These are phyloP conservation scores for Hura crepitans DNA, from an alignment of 441 rosid genomes.

Conservation along the genomic window DNA sequence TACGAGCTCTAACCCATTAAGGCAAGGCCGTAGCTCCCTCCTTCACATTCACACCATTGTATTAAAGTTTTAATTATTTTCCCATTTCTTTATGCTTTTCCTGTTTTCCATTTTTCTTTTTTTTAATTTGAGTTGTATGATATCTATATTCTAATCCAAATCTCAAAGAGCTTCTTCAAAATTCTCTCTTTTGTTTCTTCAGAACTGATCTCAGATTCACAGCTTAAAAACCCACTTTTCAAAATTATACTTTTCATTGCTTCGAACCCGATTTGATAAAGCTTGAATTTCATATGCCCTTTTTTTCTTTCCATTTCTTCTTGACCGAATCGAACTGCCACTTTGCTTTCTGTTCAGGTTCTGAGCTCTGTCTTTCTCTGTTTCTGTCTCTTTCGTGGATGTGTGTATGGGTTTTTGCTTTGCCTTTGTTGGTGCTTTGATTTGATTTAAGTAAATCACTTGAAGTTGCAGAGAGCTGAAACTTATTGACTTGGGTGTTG, in stretches of 20 bases:
- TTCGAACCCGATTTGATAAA: background rate
- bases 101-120: background rate
- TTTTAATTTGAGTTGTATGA: background rate
- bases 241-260: background rate
- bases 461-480: constrained; percentile 14
- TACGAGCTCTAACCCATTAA: no score
- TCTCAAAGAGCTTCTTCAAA: constrained; percentile 11
- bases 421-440: constrained; percentile 4
- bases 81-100: background rate
- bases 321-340: constrained; percentile 7
- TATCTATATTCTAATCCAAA: constrained; percentile 14
- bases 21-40: no score
- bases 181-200: background rate
- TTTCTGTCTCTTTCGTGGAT: background rate
- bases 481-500: constrained; percentile 19
- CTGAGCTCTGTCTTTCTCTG: background rate
- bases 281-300: background rate
- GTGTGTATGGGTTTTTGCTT: background rate
- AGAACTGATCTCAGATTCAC: constrained; percentile 27
- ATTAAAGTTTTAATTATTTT: no score
- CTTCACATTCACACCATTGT: no score
- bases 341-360: constrained; percentile 18
- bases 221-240: constrained; percentile 6
- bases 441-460: constrained; percentile 9
- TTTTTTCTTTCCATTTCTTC: background rate